Conservation (phyloP, 208 protist species). For the Trypanosoma caninum region DNA sequence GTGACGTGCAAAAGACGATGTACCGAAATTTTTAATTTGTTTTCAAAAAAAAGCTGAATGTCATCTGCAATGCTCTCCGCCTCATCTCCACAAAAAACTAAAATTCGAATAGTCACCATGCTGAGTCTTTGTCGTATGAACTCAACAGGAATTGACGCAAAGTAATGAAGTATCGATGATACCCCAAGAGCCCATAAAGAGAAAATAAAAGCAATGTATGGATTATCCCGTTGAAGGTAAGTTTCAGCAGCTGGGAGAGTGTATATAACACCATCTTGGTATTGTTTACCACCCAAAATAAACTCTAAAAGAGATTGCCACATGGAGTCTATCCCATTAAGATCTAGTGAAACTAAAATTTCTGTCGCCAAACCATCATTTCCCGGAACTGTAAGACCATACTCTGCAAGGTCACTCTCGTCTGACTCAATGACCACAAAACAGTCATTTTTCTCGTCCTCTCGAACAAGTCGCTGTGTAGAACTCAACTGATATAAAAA, state of each 20-base stretch:
- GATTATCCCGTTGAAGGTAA: constrained; percentile 26
- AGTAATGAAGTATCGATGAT: constrained; percentile 33
- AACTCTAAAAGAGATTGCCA: constrained; percentile 24
- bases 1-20: constrained; percentile 14
- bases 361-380: neutral
- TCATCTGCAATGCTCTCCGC: constrained; percentile 30
- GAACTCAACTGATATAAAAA: neutral
- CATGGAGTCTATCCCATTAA: constrained; percentile 23
- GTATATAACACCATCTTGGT: constrained; percentile 9
- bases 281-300: constrained; percentile 8
- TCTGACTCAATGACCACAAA: constrained; percentile 16
- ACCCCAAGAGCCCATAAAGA: constrained; percentile 39
- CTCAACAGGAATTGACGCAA: constrained; percentile 27
- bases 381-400: neutral
- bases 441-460: neutral
- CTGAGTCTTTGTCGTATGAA: constrained; percentile 15
- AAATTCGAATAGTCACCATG: constrained; percentile 26
- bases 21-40: constrained; percentile 36
- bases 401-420: neutral
- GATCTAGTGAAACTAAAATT: constrained; percentile 9
- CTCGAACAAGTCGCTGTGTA: neutral
- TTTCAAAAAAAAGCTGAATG: constrained; percentile 48
- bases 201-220: constrained; percentile 41
- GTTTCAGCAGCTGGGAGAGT: constrained; percentile 40
- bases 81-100: constrained; percentile 24